Conservation (phyloP, 2,329 filamentous ascomycete genomes). For the Dactylella cylindrospora region DNA sequence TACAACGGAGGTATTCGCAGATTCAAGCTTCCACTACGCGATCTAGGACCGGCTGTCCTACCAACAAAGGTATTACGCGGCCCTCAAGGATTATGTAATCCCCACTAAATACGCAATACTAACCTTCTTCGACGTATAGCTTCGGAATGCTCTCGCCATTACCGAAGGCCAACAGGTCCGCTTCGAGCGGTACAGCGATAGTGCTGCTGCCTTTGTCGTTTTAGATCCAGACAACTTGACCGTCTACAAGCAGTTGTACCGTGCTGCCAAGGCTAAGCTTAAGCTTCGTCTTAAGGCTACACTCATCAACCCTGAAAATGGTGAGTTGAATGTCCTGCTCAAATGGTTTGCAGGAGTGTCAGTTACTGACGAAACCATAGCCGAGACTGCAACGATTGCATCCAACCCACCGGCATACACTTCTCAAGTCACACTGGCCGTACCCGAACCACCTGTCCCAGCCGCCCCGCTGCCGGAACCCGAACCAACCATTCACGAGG, state of each 20-base stretch:
- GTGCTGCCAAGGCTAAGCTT: conserved; percentile 94
- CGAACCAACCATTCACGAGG: conserved; percentile 6
- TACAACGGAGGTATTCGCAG: conserved; percentile 74
- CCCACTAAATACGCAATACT: conserved; percentile 3
- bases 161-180: conserved; percentile 63
- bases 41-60: conserved; percentile 72
- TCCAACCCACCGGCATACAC: conserved; percentile 35
- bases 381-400: conserved; percentile 9
- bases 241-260: conserved; percentile 95
- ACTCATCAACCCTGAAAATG: conserved; percentile 52
- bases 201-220: conserved; percentile 74
- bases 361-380: conserved; percentile 30
- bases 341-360: conserved; percentile 7
- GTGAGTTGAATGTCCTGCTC: conserved; percentile 47
- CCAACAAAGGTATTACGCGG: conserved; percentile 71
- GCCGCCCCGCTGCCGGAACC: not conserved
- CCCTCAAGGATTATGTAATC: conserved; percentile 30
- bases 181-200: conserved; percentile 95
- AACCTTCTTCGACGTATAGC: conserved; percentile 55
- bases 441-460: conserved; percentile 7
- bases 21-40: conserved; percentile 85
- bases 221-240: conserved; percentile 75
- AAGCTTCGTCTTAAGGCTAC: conserved; percentile 88
- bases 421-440: conserved; percentile 42
- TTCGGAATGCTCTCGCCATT: conserved; percentile 69